A percentile compares a stretch with the other conserved stretches of the same genome.
phyloP scores from a whole-genome alignment of 73 alveolate species.

The Symbiodinium pilosum region DNA sequence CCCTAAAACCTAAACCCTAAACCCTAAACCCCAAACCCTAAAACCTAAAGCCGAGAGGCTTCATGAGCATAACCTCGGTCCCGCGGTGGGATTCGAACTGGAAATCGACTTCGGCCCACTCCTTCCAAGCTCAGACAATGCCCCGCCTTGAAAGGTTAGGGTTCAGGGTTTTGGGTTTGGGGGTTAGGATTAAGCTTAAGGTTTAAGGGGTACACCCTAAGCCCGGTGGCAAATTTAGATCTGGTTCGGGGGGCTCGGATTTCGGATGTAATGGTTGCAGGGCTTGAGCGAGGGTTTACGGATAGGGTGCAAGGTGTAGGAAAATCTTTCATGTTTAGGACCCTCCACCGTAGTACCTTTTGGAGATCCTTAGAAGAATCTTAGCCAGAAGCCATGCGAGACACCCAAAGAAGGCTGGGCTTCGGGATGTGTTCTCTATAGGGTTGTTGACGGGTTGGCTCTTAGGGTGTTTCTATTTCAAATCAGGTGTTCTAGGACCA shows the following conservation, averaged over 20 bases:
- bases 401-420: too few species aligned
- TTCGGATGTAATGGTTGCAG: not conserved
- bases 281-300: not conserved
- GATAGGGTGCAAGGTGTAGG: not conserved
- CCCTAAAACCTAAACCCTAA: not conserved
- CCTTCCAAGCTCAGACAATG: not conserved
- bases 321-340: not conserved
- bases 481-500: too few species aligned
- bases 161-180: not conserved
- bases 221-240: too few species aligned
- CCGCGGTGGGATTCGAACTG: slow-evolving; percentile 96
- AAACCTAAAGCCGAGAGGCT: slow-evolving; percentile 1
- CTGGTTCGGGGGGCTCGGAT: not conserved
- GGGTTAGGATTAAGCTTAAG: not conserved
- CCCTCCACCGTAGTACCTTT: not conserved
- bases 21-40: not conserved
- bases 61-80: slow-evolving; percentile 97
- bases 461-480: too few species aligned
- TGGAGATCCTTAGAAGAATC: too few species aligned
- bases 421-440: too few species aligned
- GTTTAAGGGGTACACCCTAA: not conserved
- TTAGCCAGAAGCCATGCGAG: too few species aligned
- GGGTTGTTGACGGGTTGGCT: too few species aligned
- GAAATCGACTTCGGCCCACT: slow-evolving; percentile 97
- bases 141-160: not conserved